phyloP scores from a whole-genome alignment of 768 basidiomycete species.

The Trametes cingulata region DNA sequence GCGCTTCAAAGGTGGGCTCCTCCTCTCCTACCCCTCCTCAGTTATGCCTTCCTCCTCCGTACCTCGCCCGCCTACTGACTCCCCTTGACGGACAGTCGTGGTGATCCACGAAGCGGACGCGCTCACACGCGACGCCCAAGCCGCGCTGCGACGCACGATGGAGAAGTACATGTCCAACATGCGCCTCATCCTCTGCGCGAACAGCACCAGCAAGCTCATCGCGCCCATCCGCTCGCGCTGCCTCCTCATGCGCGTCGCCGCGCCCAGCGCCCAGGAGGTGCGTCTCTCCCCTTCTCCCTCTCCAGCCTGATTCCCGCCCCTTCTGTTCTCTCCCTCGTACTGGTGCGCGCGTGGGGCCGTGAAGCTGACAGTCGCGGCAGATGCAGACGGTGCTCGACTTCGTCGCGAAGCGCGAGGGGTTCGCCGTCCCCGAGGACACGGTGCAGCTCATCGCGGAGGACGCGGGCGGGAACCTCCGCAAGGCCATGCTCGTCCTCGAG shows the following conservation, averaged over 20 bases:
- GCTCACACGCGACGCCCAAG: constrained; percentile 93
- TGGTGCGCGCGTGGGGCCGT: constrained; percentile 32
- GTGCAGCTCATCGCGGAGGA: constrained; percentile 76
- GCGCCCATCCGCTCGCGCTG: constrained; percentile 97
- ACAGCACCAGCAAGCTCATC: constrained; percentile 92
- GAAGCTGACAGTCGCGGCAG: constrained; percentile 39
- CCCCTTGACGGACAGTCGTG: constrained; percentile 62
- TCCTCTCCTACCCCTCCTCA: not conserved
- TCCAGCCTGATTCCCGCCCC: too few relatives aligned
- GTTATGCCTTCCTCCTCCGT: not conserved
- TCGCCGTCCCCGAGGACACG: constrained; percentile 79
- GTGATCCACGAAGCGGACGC: constrained; percentile 98
- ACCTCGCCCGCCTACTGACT: not conserved
- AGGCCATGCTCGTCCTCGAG: constrained; percentile 92
- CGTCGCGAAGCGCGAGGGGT: constrained; percentile 79
- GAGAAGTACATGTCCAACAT: constrained; percentile 99
- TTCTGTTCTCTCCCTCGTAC: constrained; percentile 5
- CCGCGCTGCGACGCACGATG: constrained; percentile 96
- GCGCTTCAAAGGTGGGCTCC: constrained; percentile 85
- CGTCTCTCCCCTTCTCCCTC: constrained; percentile 18
- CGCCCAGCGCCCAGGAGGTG: constrained; percentile 79
- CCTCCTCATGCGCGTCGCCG: constrained; percentile 89
- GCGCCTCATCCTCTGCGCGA: constrained; percentile 94
- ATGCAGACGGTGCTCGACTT: constrained; percentile 77
- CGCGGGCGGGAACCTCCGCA: constrained; percentile 87